These are phyloP conservation scores for Aspergillus baeticus DNA, from an alignment of 495 filamentous ascomycete species.

Conservation along the genomic window DNA sequence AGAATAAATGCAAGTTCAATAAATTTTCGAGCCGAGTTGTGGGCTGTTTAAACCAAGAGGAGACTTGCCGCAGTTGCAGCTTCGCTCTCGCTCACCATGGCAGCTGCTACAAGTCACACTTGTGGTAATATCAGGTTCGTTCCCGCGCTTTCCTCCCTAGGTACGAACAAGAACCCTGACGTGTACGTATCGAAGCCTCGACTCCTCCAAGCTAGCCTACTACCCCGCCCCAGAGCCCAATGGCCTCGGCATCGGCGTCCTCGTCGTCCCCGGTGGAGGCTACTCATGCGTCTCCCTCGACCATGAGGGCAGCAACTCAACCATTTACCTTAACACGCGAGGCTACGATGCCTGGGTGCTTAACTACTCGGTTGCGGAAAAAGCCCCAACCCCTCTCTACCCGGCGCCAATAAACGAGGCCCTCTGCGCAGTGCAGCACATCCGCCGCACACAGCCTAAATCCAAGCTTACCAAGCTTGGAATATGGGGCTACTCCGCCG, in stretches of 20 bases:
- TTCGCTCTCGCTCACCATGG: not conserved
- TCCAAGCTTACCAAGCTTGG: no score
- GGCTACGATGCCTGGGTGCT: constrained; percentile 6
- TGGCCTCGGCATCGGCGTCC: not conserved
- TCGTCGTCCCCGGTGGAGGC: constrained; percentile 3
- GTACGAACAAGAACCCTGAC: no score
- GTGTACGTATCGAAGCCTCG: not conserved
- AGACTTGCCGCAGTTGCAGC: not conserved
- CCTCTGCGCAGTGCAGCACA: not conserved
- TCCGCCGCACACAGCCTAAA: no score
- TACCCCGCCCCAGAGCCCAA: not conserved
- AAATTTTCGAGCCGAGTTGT: no score
- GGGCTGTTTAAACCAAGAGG: no score
- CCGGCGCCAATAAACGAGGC: not conserved
- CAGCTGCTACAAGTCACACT: not conserved
- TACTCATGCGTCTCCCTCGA: constrained; percentile 4
- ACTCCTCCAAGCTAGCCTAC: not conserved
- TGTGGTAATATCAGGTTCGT: not conserved
- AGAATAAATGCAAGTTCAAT: no score
- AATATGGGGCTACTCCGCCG: constrained; percentile 3
- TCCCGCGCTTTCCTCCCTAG: no score
- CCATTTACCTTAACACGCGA: not conserved
- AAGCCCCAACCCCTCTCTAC: not conserved
- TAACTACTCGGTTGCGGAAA: not conserved
- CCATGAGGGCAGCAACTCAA: not conserved